Base-by-base conservation (phyloP, 2,329 filamentous ascomycete genomes). In the Cladosporium cucumerinum region DNA sequence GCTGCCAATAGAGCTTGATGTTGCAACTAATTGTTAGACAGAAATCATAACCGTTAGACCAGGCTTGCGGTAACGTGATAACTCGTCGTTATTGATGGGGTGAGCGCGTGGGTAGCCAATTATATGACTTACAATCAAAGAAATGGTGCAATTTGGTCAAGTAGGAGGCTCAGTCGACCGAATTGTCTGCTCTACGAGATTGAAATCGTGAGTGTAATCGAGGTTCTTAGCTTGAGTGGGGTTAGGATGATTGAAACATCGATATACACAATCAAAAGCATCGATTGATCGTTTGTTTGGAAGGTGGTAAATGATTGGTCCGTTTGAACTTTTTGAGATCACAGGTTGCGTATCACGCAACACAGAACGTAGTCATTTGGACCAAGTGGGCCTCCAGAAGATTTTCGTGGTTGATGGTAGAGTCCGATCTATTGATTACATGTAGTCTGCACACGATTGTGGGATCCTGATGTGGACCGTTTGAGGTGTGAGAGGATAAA, bases 21-120 rank as follows among this genome's bases (percentile, higher is more conserved):
- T 46, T 46, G 39, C 39, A 46, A 46, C 39, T 46, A 21, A 46
- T 46, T 46, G 39, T 46, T 46, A 46, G 39, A 46, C 39, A 46
- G 39, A 46, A 46, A 46, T 46, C 39, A 46, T 46, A 46, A 46
- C 39, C 39, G 39, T 10, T 46, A 46, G 39, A 46, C 39, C 39
- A 46, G 39, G 39, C 39, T 46, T 46, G 39, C 39, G 5, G n/a
- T 46, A 46, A 46, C 39, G 39, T 46, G 39, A 46, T 46, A 46
- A 11, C 3, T 46, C n/a, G 14, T 46, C 39, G 7, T 46, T 21
- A 23, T 46, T 46, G 39, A 46, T 46, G n/a, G 10, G 10, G 18
- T 12, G 0, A 3, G 2, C 6, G 10, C 0, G 8, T 5, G 2
- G 3, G 1, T 0, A 3, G 5, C 0, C 23, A 2, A 10, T 11